These are phyloP conservation scores for Sporothrix variecibatus DNA, from an alignment of 2,329 filamentous ascomycete genomes.

Conservation along the genomic window DNA sequence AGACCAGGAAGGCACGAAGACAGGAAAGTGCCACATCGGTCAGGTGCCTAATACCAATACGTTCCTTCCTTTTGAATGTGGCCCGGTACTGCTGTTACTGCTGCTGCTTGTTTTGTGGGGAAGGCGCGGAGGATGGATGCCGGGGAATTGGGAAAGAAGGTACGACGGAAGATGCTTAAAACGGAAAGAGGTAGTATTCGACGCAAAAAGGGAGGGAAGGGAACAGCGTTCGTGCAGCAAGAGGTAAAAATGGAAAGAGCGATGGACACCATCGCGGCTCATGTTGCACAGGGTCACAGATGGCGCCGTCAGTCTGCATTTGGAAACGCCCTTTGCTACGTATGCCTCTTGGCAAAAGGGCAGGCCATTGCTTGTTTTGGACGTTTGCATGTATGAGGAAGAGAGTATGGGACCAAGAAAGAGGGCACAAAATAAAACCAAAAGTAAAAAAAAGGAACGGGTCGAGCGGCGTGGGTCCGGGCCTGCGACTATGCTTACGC, in stretches of 20 bases:
- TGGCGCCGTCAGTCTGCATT: conserved; percentile 10
- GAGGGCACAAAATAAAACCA: neutral
- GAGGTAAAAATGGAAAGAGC: neutral
- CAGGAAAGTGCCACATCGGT: neutral
- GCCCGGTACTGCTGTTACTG: neutral
- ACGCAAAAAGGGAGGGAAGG: neutral
- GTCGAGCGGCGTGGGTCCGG: neutral
- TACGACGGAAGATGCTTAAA: conserved; percentile 1
- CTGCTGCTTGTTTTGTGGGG: conserved; percentile 7
- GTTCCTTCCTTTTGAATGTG: neutral
- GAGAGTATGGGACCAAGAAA: neutral
- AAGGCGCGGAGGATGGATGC: neutral
- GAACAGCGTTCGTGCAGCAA: neutral
- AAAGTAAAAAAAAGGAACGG: conserved; percentile 1
- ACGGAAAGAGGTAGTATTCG: neutral
- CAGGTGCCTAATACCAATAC: neutral
- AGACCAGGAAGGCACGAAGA: neutral
- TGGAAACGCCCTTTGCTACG: conserved; percentile 12
- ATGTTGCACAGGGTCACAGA: conserved; percentile 14
- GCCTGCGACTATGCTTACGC: conserved; percentile 5
- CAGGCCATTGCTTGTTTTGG: conserved; percentile 13
- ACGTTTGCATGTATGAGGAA: neutral
- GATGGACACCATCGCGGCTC: neutral
- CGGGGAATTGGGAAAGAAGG: neutral
- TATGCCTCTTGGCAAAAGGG: conserved; percentile 15